Evolutionary conservation across 306 rosid genomes (phyloP).

Genomic region (Adenanthera pavonina): DNA sequence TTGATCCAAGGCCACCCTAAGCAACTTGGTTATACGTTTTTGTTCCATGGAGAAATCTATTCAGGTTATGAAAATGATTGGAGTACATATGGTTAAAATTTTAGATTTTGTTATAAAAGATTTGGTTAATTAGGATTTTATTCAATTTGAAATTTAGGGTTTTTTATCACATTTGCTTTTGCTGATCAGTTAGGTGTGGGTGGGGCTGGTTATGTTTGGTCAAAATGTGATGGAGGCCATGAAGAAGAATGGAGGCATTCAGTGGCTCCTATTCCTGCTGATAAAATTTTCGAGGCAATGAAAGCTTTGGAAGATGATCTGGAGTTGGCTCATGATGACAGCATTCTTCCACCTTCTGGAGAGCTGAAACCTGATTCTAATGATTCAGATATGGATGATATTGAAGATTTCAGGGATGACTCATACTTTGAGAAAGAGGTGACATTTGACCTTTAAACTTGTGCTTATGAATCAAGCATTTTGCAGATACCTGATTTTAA

Average conservation of each 20-base stretch:
- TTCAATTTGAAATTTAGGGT: constrained; percentile 18
- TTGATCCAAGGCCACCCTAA: not conserved
- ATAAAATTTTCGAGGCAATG: constrained; percentile 71
- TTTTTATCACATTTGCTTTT: constrained; percentile 43
- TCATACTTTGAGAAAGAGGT: constrained; percentile 88
- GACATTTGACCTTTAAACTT: constrained; percentile 31
- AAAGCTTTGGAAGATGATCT: constrained; percentile 67
- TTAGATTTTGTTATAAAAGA: constrained; percentile 9
- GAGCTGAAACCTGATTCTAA: constrained; percentile 70
- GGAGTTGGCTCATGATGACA: constrained; percentile 65
- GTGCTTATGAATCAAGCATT: not conserved
- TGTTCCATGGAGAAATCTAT: not conserved
- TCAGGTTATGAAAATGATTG: not conserved
- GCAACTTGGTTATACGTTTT: not conserved
- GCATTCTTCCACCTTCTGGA: constrained; percentile 79
- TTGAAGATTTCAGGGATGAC: constrained; percentile 72
- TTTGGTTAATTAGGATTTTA: constrained; percentile 23
- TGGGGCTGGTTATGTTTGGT: constrained; percentile 90
- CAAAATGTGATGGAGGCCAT: constrained; percentile 78
- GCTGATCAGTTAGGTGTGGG: constrained; percentile 85
- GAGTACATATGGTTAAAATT: not conserved
- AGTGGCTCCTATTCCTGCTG: constrained; percentile 89
- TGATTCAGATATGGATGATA: constrained; percentile 68
- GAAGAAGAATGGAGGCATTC: constrained; percentile 99
- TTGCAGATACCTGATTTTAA: constrained; percentile 33